Evolutionary conservation across 2,329 filamentous ascomycete species (phyloP), one percentile per base, ranked within the genome.

Genomic region (Sporothrix curviconia): DNA sequence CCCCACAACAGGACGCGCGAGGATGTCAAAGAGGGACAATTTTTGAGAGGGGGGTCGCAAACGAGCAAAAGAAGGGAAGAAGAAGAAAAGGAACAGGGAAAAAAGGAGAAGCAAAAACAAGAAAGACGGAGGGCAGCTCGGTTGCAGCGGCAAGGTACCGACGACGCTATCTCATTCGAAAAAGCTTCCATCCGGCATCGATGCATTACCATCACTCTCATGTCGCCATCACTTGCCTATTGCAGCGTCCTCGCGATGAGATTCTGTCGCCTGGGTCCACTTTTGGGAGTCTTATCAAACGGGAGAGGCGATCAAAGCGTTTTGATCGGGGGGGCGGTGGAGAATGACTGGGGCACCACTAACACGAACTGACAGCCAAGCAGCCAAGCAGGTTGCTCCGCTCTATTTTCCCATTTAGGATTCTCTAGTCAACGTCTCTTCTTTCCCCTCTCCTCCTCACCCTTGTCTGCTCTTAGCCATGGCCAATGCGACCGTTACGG

Each of bases 301-400:
- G 25, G n/a, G 15, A 53, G 32, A 53, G 42, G 50, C 36, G 34
- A 53, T 40, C 37, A 53, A 42, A 53, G 36, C 50, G 50, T 42
- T 24, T 28, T 17, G 22, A 30, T 24, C 50, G 50, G 36, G 25
- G 22, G 50, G 36, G 50, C 24, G 22, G 49, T 51, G 34, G 34
- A 25, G 49, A 40, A 22, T 12, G 24, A 22, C 34, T n/a, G 14
- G 36, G 36, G 24, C 17, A 9, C n/a, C 40, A 37, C 52, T 19
- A 30, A 55, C 52, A 25, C 22, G 14, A n/a, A 44, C 37, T 42
- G 40, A 22, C 19, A 24, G 15, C 14, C 24, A 14, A 17, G 25
- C 44, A 32, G n/a, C n/a, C n/a, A n/a, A n/a, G n/a, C n/a, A n/a
- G n/a, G n/a, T n/a, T n/a, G n/a, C n/a, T n/a, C n/a, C n/a, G n/a